Base-by-base conservation (phyloP, 2,329 filamentous ascomycete genomes). In the Fusarium temperatum region DNA sequence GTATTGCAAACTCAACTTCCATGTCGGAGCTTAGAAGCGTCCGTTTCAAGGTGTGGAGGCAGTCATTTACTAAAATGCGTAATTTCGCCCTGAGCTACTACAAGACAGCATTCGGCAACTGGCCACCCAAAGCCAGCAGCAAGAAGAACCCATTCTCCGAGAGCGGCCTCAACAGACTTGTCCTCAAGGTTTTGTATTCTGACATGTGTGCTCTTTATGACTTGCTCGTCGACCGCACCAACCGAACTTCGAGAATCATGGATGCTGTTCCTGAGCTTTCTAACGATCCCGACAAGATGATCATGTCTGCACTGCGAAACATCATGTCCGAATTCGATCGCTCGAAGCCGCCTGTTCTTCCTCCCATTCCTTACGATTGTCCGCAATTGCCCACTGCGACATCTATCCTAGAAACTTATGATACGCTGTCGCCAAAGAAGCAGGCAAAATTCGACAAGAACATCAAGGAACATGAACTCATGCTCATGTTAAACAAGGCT, bases 111-210 rank as follows among this genome's bases (percentile, higher is more conserved):
- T 88, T 91, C 63, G 88, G 89, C 26, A 91, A 87, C 80, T 97
- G 96, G 96, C 95, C 96, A 6, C 96, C 96, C 14, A 97, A 96
- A 81, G 94, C 95, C 5, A 93, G 89, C 77, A 96, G 91, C 77
- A 97, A 97, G 87, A 98, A 97, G 88, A 97, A 98, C 80, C 89
- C 92, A 2, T 94, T 98, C 73, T 92, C 93, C 35, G 94, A 95
- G 76, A 93, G 91, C 75, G 96, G 96, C 0, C 87, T 98, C 28
- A 98, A 98, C 81, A 89, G 96, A 30, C 83, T 94, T 50, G 94
- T 98, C 11, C 85, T 98, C 47, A 90, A 91, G 79, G 91, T 94
- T 48, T 84, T 98, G 14, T 98, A 98, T 83, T 88, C 90, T 32
- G 96, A 99, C 80, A 90, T 98, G 78, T 94, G 93, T 75, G 90